Conservation (phyloP, 2,329 filamentous ascomycete species). For the Hyphodiscus sp. region DNA sequence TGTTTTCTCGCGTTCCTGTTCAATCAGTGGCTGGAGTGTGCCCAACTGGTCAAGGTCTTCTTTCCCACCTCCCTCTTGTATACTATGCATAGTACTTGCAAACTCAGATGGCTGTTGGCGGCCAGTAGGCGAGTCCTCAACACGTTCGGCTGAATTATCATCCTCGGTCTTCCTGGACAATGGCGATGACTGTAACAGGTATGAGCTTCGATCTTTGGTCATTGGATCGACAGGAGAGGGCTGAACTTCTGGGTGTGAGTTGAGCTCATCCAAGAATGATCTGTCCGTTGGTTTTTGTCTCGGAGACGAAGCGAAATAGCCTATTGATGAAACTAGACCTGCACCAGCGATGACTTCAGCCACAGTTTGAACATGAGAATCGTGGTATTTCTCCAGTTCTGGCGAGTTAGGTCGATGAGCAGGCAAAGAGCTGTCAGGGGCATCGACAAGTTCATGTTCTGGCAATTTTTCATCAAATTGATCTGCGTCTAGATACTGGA, state of each 20-base stretch:
- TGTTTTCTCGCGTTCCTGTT: constrained; percentile 11
- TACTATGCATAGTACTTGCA: constrained; percentile 12
- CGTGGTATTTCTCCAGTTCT: neutral
- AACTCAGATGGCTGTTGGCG: constrained; percentile 2
- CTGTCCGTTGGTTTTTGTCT: constrained; percentile 23
- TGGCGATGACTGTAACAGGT: constrained; percentile 36
- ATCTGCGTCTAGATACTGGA: constrained; percentile 4
- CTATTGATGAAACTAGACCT: constrained; percentile 19
- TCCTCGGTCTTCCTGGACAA: constrained; percentile 16
- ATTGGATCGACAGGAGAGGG: constrained; percentile 36
- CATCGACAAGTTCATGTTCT: neutral
- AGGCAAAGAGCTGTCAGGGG: neutral
- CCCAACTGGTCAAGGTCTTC: constrained; percentile 4
- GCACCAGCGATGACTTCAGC: constrained; percentile 15
- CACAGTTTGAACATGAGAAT: constrained; percentile 9
- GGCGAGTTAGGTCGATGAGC: constrained; percentile 1
- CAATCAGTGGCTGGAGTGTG: constrained; percentile 3
- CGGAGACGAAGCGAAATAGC: constrained; percentile 18
- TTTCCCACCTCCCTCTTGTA: constrained; percentile 14
- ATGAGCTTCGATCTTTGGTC: constrained; percentile 38
- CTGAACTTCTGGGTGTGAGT: constrained; percentile 4
- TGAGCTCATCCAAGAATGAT: constrained; percentile 14
- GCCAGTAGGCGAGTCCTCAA: constrained; percentile 10
- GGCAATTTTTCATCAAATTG: neutral
- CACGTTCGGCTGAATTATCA: neutral